Conservation (phyloP, 306 rosid species). For the Medicago arabica region DNA sequence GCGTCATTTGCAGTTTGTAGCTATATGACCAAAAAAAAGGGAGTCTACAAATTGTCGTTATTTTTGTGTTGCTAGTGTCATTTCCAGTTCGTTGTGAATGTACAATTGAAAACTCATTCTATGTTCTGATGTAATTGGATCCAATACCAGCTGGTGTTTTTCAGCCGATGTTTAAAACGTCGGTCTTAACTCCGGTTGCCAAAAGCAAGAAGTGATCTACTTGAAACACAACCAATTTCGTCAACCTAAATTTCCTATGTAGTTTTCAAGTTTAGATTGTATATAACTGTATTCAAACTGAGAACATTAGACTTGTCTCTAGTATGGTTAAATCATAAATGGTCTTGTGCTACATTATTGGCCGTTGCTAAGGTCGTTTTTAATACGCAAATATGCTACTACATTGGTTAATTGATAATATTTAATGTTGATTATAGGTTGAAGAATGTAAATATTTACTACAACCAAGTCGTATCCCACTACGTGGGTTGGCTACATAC, state of each 20-base stretch:
- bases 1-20: not conserved
- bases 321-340: not conserved
- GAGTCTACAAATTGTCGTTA: not conserved
- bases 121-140: not conserved
- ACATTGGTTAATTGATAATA: not conserved
- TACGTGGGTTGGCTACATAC: no score
- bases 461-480: not conserved
- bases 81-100: not conserved
- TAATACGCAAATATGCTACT: not conserved
- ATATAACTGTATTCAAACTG: not conserved
- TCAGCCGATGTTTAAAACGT: not conserved
- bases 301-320: not conserved
- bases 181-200: not conserved
- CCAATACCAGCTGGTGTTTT: not conserved
- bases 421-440: not conserved
- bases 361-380: not conserved
- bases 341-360: not conserved
- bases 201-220: not conserved
- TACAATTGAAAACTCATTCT: slow-evolving; percentile 9
- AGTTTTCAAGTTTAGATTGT: not conserved
- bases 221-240: not conserved
- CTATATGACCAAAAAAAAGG: not conserved
- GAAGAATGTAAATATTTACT: slow-evolving; percentile 6
- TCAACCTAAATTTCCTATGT: not conserved
- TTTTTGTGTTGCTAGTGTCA: no score